Evolutionary conservation across 495 filamentous ascomycete species (phyloP).

Genomic region (Tricharina praecox): DNA sequence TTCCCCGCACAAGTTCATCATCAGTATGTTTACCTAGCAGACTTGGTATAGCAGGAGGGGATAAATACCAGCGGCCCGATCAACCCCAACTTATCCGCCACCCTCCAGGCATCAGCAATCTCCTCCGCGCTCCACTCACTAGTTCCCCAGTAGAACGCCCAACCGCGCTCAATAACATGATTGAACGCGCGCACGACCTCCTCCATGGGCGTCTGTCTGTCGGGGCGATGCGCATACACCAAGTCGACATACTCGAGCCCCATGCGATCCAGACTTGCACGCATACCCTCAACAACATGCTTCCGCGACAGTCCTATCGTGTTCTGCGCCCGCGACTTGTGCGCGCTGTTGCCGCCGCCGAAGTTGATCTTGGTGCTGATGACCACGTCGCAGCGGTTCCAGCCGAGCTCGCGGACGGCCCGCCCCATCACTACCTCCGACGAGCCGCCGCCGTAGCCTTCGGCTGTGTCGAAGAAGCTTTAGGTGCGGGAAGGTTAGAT

Average conservation of each 20-base stretch:
- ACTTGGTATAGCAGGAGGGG: neutral
- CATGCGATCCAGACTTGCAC: slow-evolving; percentile 48
- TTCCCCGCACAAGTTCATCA: no score
- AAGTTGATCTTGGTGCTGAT: slow-evolving; percentile 77
- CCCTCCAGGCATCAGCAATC: slow-evolving; percentile 57
- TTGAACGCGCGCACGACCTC: slow-evolving; percentile 77
- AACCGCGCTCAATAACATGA: slow-evolving; percentile 55
- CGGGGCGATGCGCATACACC: slow-evolving; percentile 71
- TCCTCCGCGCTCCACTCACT: slow-evolving; percentile 73
- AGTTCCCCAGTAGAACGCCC: slow-evolving; percentile 84
- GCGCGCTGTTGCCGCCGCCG: slow-evolving; percentile 46
- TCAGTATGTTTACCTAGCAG: no score
- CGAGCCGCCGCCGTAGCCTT: slow-evolving; percentile 37
- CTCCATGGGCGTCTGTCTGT: slow-evolving; percentile 68
- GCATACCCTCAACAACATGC: slow-evolving; percentile 59
- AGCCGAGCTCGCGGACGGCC: slow-evolving; percentile 41
- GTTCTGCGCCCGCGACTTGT: slow-evolving; percentile 35
- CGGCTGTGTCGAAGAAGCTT: slow-evolving; percentile 38
- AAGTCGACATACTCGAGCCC: slow-evolving; percentile 63
- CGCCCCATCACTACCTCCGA: slow-evolving; percentile 43
- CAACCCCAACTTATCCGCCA: slow-evolving; percentile 58
- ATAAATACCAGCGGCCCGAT: slow-evolving; percentile 45
- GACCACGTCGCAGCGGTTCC: slow-evolving; percentile 69
- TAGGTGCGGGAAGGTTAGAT: slow-evolving; percentile 41
- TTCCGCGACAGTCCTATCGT: slow-evolving; percentile 57